A percentile compares a stretch with the other conserved stretches of the same genome.
Evolutionary conservation across 2,329 filamentous ascomycete genomes (phyloP).

Genomic region (Mycosphaerella arachidis): DNA sequence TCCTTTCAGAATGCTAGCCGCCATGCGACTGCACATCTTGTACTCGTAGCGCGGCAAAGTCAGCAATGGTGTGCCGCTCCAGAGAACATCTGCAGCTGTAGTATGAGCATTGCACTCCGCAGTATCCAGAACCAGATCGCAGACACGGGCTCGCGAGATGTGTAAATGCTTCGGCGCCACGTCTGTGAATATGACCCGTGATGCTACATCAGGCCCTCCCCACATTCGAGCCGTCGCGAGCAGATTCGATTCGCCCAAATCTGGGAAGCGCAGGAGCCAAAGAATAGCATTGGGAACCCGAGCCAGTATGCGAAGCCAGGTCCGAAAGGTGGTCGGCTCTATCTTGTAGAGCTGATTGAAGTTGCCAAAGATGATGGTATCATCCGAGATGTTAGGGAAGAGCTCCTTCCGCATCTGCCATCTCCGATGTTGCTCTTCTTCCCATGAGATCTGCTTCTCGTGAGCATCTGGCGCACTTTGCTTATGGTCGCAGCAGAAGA

Average conservation of each 20-base stretch:
- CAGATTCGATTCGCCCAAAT: constrained; percentile 83
- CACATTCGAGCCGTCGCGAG: constrained; percentile 73
- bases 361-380: constrained; percentile 88
- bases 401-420: constrained; percentile 93
- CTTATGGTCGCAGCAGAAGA: constrained; percentile 96
- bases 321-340: constrained; percentile 91
- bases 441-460: constrained; percentile 69
- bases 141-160: constrained; percentile 84
- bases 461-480: constrained; percentile 75
- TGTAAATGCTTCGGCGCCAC: constrained; percentile 93
- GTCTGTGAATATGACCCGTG: constrained; percentile 88
- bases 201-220: constrained; percentile 80
- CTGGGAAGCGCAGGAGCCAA: constrained; percentile 95
- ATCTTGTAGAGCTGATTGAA: constrained; percentile 99
- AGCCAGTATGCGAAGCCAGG: constrained; percentile 87
- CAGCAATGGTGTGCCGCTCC: constrained; percentile 89
- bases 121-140: constrained; percentile 93
- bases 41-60: constrained; percentile 89
- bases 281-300: constrained; percentile 81
- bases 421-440: constrained; percentile 71
- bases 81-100: constrained; percentile 91
- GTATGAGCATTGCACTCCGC: constrained; percentile 98
- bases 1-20: constrained; percentile 86
- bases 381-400: constrained; percentile 76
- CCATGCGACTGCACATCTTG: constrained; percentile 99